Evolutionary conservation across 306 rosid genomes (phyloP), one percentile per base, ranked within the genome.

Genomic region (Pterocarpus santalinus): DNA sequence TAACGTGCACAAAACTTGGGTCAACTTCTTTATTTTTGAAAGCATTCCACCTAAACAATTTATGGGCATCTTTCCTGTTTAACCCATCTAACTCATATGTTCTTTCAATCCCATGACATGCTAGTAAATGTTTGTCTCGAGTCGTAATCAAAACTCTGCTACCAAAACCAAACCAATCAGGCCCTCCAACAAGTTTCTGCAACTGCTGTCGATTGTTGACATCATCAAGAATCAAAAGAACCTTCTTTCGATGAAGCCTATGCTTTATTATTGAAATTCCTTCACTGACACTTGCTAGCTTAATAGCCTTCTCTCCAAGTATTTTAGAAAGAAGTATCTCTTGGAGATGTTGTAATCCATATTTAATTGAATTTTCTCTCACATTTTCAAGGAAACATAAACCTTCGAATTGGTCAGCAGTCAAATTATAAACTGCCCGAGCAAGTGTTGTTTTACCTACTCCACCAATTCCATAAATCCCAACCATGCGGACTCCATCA

Each of bases 121-220:
- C 46, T 15, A 80, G 60, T 61, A 85, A 63, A 17, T 80, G 65
- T 28, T 46, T 70, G 17, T 85, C 49, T 28, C 88, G 65, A 9
- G 85, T 80, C 3, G 87, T 80, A 2, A 85, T 70, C 17, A 85
- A 69, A 8, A 85, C 9, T 52, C 65, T 75, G 17, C 85, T 85
- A 0, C 85, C 85, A 61, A 8, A 3, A 14, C 79, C 76, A 64
- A 84, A 76, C 87, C 84, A 80, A 56, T 74, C 38, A 6, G 0
- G 5, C 0, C 52, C 11, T 52, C 85, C 82, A 15, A 32, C 79
- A 5, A 69, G 30, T 3, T 16, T 49, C 1, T 15, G 64, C 58
- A 85, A 41, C 2, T 85, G 85, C 2, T 69, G 15, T 0, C 39
- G 3, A 4, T 70, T n/a, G 12, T 80, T 62, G 7, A 85, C 65